These are phyloP conservation scores for Penicillium palitans DNA, from an alignment of 2,329 filamentous ascomycete genomes.

Conservation along the genomic window DNA sequence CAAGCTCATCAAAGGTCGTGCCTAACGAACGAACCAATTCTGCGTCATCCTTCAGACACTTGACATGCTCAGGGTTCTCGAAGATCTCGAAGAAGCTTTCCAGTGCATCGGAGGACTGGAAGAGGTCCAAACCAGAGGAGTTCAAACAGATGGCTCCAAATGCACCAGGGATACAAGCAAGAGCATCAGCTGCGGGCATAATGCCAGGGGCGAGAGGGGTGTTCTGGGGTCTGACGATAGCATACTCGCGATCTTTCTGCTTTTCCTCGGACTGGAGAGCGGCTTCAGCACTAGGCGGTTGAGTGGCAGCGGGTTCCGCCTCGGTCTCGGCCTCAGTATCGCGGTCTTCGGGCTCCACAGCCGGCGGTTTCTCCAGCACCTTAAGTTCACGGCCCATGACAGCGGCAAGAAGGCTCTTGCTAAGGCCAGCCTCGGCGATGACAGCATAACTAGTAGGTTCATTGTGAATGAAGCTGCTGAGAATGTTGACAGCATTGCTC, in stretches of 20 bases:
- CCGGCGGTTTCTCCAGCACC: slow-evolving; percentile 34
- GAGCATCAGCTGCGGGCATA: slow-evolving; percentile 82
- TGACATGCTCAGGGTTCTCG: slow-evolving; percentile 84
- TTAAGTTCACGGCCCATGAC: slow-evolving; percentile 58
- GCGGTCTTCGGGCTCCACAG: slow-evolving; percentile 21
- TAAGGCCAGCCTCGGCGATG: slow-evolving; percentile 89
- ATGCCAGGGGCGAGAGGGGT: slow-evolving; percentile 65
- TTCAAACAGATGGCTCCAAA: slow-evolving; percentile 95
- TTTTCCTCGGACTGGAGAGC: slow-evolving; percentile 22
- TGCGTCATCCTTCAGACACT: slow-evolving; percentile 73
- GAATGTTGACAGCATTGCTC: slow-evolving; percentile 88
- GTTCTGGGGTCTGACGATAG: slow-evolving; percentile 32
- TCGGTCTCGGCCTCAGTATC: slow-evolving; percentile 33
- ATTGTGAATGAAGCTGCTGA: slow-evolving; percentile 97
- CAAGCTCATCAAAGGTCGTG: slow-evolving; percentile 86
- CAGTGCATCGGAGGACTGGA: slow-evolving; percentile 77
- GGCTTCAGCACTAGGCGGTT: slow-evolving; percentile 40
- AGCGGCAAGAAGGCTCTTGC: slow-evolving; percentile 79
- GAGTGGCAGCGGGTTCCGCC: slow-evolving; percentile 39
- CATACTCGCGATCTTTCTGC: slow-evolving; percentile 31
- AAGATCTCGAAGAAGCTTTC: slow-evolving; percentile 95
- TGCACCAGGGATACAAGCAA: slow-evolving; percentile 79
- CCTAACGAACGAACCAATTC: slow-evolving; percentile 74
- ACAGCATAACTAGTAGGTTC: slow-evolving; percentile 97
- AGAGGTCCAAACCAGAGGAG: slow-evolving; percentile 79